Conservation (phyloP, 202 grass and related monocot species). For the Schoenoplectus tabernaemontani region DNA sequence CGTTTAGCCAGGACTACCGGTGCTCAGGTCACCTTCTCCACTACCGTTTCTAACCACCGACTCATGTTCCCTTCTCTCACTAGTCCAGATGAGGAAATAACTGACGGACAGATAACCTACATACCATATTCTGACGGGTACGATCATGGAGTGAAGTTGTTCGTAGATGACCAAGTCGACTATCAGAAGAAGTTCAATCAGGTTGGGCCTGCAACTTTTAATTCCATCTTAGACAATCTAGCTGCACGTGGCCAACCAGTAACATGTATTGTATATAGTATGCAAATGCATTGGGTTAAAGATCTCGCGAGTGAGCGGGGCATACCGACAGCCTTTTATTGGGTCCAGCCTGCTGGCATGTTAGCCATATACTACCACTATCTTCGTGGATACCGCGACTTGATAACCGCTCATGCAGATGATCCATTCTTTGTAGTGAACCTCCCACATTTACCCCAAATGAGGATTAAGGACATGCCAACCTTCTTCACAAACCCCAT, state of each 20-base stretch:
- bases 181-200: not conserved
- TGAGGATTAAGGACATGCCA: conserved; percentile 30
- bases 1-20: conserved; percentile 26
- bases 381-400: conserved; percentile 26
- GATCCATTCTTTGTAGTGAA: conserved; percentile 16
- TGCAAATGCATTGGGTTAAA: conserved; percentile 18
- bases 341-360: conserved; percentile 41
- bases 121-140: conserved; percentile 44
- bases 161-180: not conserved
- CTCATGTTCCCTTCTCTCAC: conserved; percentile 38
- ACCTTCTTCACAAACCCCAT: conserved; percentile 15
- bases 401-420: conserved; percentile 18
- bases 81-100: not conserved
- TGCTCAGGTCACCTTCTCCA: conserved; percentile 38
- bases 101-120: conserved; percentile 40
- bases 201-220: conserved; percentile 17
- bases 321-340: conserved; percentile 34
- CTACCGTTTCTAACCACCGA: conserved; percentile 29
- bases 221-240: conserved; percentile 18
- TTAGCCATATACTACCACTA: conserved; percentile 46
- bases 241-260: conserved; percentile 27
- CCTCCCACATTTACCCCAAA: conserved; percentile 30
- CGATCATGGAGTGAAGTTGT: conserved; percentile 26
- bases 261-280: conserved; percentile 34
- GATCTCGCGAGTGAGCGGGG: conserved; percentile 30